Percentiles rank a stretch among this genome's conserved stretches.
Conservation (phyloP, 2,329 filamentous ascomycete genomes). For the Trichoderma citrinoviride region DNA sequence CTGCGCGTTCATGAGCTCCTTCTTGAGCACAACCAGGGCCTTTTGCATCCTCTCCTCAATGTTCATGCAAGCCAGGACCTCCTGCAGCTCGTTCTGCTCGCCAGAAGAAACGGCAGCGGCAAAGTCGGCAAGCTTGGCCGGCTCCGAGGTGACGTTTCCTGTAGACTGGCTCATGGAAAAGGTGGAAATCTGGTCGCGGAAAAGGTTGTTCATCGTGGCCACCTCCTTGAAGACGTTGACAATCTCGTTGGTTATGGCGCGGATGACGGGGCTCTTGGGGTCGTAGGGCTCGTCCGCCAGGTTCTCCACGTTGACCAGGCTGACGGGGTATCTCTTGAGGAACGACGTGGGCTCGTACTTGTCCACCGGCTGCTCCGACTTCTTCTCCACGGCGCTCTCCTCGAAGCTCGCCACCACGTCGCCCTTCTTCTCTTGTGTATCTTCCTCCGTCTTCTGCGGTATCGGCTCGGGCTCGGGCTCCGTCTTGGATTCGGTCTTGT, state of each 20-base stretch:
- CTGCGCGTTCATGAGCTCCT: constrained; percentile 97
- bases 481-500: constrained; percentile 51
- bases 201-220: constrained; percentile 87
- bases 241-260: constrained; percentile 93
- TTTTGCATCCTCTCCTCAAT: constrained; percentile 92
- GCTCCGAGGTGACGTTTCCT: constrained; percentile 92
- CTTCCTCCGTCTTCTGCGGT: constrained; percentile 55
- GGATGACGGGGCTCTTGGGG: constrained; percentile 82
- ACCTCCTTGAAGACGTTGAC: constrained; percentile 99
- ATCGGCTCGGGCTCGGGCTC: constrained; percentile 58
- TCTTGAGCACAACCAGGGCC: constrained; percentile 88
- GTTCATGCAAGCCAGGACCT: constrained; percentile 83
- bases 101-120: constrained; percentile 95
- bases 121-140: constrained; percentile 93
- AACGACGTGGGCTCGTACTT: constrained; percentile 88
- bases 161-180: constrained; percentile 95
- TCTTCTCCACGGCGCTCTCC: constrained; percentile 67
- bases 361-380: constrained; percentile 47
- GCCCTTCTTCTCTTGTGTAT: constrained; percentile 69
- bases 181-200: constrained; percentile 94
- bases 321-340: constrained; percentile 86
- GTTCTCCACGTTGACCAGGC: constrained; percentile 93
- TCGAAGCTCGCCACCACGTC: constrained; percentile 98
- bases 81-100: constrained; percentile 87
- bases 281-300: constrained; percentile 85